Base-by-base conservation (phyloP, 306 rosid species). In the Glycine soja region DNA sequence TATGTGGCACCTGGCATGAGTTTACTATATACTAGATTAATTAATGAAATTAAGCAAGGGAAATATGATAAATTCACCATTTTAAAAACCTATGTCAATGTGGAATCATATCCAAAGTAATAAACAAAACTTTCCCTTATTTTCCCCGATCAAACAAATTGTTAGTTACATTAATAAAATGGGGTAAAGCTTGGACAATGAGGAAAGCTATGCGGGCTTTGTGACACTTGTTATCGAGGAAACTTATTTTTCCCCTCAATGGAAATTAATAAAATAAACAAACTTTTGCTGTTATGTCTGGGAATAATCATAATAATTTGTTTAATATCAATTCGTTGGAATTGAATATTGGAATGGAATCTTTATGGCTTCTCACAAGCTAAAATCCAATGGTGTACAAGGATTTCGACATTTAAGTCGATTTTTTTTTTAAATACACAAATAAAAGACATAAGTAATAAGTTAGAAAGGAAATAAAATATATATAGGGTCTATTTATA, bases 141-240 rank as follows among this genome's bases (percentile, higher is more conserved):
- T 78, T 52, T 40, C 6, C 2, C 11, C 45, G 42, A 66, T 66
- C 3, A 10, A 43, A 9, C 14, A 43, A n/a, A 15, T 67, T 43
- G 72, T 8, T 9, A 2, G 6, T 51, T 14, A 42, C 63, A 57
- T 48, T 63, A 50, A 77, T 77, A 50, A 62, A 57, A 56, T 1
- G 70, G 30, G 30, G 30, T 24, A 24, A 19, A 24, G 30, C 30
- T 24, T 24, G 30, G 30, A 24, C 30, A 36, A 36, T 36, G 40
- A 36, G 40, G 40, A 36, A 59, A 47, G 48, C 6, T 3, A 4
- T 36, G 43, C 6, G 9, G 32, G 59, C 11, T 66, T 59, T 61
- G 72, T 57, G 77, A 75, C 81, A 70, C 72, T 76, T 82, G 86
- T 51, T 45, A 62, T 51, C 56, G 14, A 40, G 10, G n/a, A 57